A percentile compares a stretch with the other conserved stretches of the same genome.
Conservation (phyloP, 2,329 filamentous ascomycete species). For the Neobulgaria alba region DNA sequence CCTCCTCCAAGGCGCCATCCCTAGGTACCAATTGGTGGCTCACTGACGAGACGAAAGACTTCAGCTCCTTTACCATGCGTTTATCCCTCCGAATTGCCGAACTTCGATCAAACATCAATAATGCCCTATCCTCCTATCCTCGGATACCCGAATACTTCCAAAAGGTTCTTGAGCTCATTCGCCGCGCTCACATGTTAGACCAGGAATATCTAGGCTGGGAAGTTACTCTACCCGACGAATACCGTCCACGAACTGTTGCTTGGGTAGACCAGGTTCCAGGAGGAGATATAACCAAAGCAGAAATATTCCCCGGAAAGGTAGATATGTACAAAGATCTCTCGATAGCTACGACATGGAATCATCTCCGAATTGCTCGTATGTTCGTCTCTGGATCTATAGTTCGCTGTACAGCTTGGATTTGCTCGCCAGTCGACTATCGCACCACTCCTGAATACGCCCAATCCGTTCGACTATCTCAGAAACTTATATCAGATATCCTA, state of each 20-base stretch:
- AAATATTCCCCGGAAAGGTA: slow-evolving; percentile 51
- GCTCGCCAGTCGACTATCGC: slow-evolving; percentile 51
- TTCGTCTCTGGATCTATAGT: slow-evolving; percentile 47
- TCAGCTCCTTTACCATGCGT: slow-evolving; percentile 35
- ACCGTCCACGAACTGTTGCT: slow-evolving; percentile 42
- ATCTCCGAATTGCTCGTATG: slow-evolving; percentile 44
- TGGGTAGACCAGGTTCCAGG: slow-evolving; percentile 47
- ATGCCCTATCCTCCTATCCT: slow-evolving; percentile 37
- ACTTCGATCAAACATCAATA: slow-evolving; percentile 45
- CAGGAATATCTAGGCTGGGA: slow-evolving; percentile 45
- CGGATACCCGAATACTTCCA: slow-evolving; percentile 43
- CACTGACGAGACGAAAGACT: slow-evolving; percentile 41
- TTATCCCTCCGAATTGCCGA: slow-evolving; percentile 47
- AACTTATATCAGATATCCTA: slow-evolving; percentile 50
- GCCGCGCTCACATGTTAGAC: slow-evolving; percentile 43
- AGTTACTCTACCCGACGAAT: slow-evolving; percentile 40
- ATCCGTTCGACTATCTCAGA: slow-evolving; percentile 41
- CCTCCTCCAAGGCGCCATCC: slow-evolving; percentile 41
- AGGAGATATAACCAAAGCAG: slow-evolving; percentile 43
- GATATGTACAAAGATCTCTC: slow-evolving; percentile 52
- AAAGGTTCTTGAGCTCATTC: slow-evolving; percentile 43
- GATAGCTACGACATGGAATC: slow-evolving; percentile 50
- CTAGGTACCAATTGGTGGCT: slow-evolving; percentile 55
- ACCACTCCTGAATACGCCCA: slow-evolving; percentile 54
- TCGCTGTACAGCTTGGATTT: slow-evolving; percentile 52